Evolutionary conservation across 257 asterid species (phyloP), one percentile per base, ranked within the genome.

Genomic region (Apocynum venetum): DNA sequence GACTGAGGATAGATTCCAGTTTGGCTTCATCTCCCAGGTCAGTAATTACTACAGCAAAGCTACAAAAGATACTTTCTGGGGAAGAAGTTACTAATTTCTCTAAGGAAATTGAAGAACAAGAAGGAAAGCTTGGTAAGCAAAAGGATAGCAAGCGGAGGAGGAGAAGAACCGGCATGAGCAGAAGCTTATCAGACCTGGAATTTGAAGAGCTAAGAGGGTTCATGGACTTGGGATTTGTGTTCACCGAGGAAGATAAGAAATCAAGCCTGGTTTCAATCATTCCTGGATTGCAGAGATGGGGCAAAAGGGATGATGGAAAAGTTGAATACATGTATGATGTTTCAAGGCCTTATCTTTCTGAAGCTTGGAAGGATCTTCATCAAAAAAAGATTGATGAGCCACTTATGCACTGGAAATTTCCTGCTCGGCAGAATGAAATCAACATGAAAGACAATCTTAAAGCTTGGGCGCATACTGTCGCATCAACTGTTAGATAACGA

Each of bases 391-490:
- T 78, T 38, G 78, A 59, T 8, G 75, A 73, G 61, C 80, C 81
- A 79, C 55, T 80, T 25, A 71, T 78, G 84, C 72, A 83, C 43
- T 89, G 93, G 98, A 85, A 85, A 68, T 61, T 87, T 49, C 90
- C 92, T 36, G 25, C 69, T 12, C 76, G 70, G 3, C 25, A 61
- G 1, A 85, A 87, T 76, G 93, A 93, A 75, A 71, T 67, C 61
- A 86, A 74, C 44, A 88, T 93, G 86, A 93, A 93, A 70, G 86
- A 87, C 51, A 86, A 86, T 71, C 94, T 93, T 72, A 90, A 81
- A 82, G 87, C 84, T 76, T 93, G 98, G 97, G 98, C 96, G 40
- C 97, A 93, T 11, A 65, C 80, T 8, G 94, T 91, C 66, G 98
- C 98, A 77, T 89, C 96, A 78, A 86, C 91, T 38, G 80, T 88